Evolutionary conservation across 331 rosid genomes (phyloP), one percentile per base, ranked within the genome.

Genomic region (Dryas integrifolia): DNA sequence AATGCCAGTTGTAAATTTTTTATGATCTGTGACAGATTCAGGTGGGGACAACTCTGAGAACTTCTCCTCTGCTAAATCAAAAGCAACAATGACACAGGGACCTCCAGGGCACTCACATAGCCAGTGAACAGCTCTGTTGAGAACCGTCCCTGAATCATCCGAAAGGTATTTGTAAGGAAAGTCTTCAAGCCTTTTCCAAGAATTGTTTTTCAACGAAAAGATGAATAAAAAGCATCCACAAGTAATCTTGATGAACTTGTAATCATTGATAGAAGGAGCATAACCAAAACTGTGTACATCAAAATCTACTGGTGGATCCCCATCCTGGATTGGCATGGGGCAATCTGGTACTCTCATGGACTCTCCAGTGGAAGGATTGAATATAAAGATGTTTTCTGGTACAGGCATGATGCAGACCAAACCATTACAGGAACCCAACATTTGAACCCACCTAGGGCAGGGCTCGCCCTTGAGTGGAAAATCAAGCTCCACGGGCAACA

Each of bases 371-470:
- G 67, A 45, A 58, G 76, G 76, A n/a, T 72, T 72, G 10, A 72
- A 72, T 35, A 72, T 40, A 58, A 72, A 58, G 57, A 72, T 26
- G 6, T 9, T 24, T 46, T 58, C 67, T 10, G 58, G 58, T 62
- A 9, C 39, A n/a, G 76, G 67, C 67, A 58, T 72, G 12, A 72
- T 58, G 76, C 76, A 72, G 67, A 72, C 76, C 58, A 58, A 46
- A 5, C 76, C 76, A 72, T 72, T 70, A 70, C 66, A 70, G 15
- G 75, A 56, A 70, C 75, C 75, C 41, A 57, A 26, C 66, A 70
- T 4, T 30, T 15, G 30, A 56, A 70, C 50, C 56, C 55, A 56
- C 44, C 44, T 30, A 44, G 50, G 57, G 65, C 44, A 44, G 66
- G 18, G n/a, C 10, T 70, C 65, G 5, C 39, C 38, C 47, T 72